phyloP scores from a whole-genome alignment of 805 yeast species.

The Cyberlindnera euphorbiiphila region DNA sequence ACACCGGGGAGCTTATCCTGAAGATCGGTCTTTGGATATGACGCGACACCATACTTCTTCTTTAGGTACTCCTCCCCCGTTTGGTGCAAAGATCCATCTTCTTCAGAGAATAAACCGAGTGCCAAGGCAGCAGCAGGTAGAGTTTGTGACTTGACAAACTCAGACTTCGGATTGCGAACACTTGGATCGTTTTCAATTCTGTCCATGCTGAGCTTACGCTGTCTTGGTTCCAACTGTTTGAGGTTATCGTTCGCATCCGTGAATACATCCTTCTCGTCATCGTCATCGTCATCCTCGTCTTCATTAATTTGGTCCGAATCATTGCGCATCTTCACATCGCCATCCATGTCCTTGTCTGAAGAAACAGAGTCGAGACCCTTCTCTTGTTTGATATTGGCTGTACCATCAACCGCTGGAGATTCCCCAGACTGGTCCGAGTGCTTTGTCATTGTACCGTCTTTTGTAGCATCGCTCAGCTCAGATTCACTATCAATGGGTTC shows the following conservation, averaged over 20 bases:
- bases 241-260: constrained; percentile 18
- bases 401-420: no score
- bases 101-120: constrained; percentile 63
- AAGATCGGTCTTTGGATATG: constrained; percentile 81
- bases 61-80: constrained; percentile 74
- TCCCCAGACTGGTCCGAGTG: no score
- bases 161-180: constrained; percentile 68
- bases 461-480: constrained; percentile 6
- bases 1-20: constrained; percentile 78
- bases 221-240: constrained; percentile 4
- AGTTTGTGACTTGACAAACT: constrained; percentile 67
- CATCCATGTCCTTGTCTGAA: constrained; percentile 2
- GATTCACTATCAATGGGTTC: constrained; percentile 3
- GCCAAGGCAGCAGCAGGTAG: constrained; percentile 62
- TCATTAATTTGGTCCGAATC: neutral
- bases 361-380: neutral
- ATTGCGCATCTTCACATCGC: constrained; percentile 6
- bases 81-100: constrained; percentile 50
- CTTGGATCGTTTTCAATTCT: constrained; percentile 51
- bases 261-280: constrained; percentile 16
- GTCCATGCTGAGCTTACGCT: constrained; percentile 21
- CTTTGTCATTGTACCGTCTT: neutral
- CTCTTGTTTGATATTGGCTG: neutral
- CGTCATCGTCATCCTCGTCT: constrained; percentile 6
- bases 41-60: constrained; percentile 78